These are phyloP conservation scores for Fusarium annulatum DNA, from an alignment of 2,329 filamentous ascomycete species.

Conservation along the genomic window DNA sequence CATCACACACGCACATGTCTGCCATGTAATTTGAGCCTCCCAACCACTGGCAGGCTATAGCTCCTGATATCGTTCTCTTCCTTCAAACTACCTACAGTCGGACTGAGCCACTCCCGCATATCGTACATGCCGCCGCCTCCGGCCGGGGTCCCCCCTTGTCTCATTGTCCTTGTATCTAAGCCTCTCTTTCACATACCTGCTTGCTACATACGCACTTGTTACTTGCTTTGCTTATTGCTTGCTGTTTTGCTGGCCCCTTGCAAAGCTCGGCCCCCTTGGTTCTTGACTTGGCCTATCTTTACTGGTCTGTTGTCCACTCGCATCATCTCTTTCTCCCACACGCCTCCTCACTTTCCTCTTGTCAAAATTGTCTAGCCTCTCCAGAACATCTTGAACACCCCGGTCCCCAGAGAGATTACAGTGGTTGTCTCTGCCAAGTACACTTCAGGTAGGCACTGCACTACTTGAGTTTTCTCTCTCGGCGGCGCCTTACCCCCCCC, in stretches of 20 bases:
- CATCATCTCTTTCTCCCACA: conserved; percentile 34
- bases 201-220: conserved; percentile 17
- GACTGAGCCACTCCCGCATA: conserved; percentile 42
- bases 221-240: conserved; percentile 8
- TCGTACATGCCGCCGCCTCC: conserved; percentile 34
- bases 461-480: conserved; percentile 28
- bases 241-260: conserved; percentile 29
- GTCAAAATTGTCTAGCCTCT: conserved; percentile 30
- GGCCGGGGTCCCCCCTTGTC: conserved; percentile 31
- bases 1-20: conserved; percentile 20
- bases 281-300: conserved; percentile 31
- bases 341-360: conserved; percentile 31
- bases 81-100: conserved; percentile 13
- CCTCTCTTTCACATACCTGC: conserved; percentile 25
- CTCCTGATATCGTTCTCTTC: conserved; percentile 30
- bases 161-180: conserved; percentile 30
- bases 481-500: conserved; percentile 36
- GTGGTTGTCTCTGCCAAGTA: conserved; percentile 36
- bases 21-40: conserved; percentile 35
- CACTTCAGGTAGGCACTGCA: conserved; percentile 34
- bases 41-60: conserved; percentile 28
- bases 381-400: conserved; percentile 26
- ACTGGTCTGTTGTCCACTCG: conserved; percentile 24
- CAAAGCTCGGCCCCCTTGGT: conserved; percentile 27
- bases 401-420: conserved; percentile 34